Evolutionary conservation across 139 green algal genomes (phyloP).

Genomic region (Haematococcus sp.): DNA sequence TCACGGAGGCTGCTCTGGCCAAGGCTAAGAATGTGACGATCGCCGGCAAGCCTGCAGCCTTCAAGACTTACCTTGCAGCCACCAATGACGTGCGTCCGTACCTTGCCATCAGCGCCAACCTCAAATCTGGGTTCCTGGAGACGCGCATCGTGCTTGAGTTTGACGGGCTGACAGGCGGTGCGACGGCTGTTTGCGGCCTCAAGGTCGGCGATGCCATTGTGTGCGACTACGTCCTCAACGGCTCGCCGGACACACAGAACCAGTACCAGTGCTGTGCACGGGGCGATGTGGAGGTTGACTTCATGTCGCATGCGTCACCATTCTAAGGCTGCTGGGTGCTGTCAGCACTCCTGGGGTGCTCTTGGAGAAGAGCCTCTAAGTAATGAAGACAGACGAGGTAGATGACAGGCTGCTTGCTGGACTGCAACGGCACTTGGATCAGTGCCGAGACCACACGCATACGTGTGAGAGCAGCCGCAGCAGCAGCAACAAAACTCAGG

Average conservation of each 20-base stretch:
- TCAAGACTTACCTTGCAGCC: too few species aligned
- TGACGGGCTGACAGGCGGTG: not conserved
- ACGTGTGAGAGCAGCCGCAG: too few species aligned
- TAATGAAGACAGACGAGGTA: too few species aligned
- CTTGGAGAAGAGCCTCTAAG: too few species aligned
- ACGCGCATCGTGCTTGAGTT: not conserved
- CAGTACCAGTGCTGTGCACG: slow-evolving; percentile 10
- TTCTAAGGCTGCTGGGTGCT: too few species aligned
- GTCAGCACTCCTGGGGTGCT: too few species aligned
- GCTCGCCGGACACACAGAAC: not conserved
- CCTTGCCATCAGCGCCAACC: not conserved
- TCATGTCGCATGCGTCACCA: too few species aligned
- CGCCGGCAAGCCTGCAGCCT: not conserved
- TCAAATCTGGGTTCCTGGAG: not conserved
- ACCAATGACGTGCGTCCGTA: not conserved
- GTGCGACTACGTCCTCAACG: slow-evolving; percentile 1
- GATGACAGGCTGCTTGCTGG: too few species aligned
- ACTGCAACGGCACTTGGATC: too few species aligned
- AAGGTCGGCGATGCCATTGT: not conserved
- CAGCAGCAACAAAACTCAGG: too few species aligned
- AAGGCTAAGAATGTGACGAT: not conserved
- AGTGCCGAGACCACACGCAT: too few species aligned
- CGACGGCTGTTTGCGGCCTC: not conserved
- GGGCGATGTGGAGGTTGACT: not conserved
- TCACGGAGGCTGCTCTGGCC: not conserved